A percentile compares a stretch with the other conserved stretches of the same genome.
phyloP scores from a whole-genome alignment of 2,329 filamentous ascomycete genomes.

The Penicillium janthinellum region DNA sequence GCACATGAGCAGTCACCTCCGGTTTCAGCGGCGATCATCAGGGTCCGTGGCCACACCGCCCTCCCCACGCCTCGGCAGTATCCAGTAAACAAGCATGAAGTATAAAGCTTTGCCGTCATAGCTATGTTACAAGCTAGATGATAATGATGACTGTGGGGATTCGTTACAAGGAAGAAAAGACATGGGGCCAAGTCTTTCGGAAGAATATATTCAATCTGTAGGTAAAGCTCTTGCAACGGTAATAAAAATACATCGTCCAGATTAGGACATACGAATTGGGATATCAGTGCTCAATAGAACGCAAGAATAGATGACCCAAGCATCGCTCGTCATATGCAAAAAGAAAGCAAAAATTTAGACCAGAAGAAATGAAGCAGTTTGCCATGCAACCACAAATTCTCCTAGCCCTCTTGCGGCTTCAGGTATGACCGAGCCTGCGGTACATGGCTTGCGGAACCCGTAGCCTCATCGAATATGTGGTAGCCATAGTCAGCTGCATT shows the following conservation, averaged over 20 bases:
- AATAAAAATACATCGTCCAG: background rate
- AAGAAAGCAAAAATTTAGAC: background rate
- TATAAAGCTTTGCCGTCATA: background rate
- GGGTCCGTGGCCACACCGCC: slow-evolving; percentile 11
- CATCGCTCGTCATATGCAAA: background rate
- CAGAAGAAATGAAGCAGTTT: background rate
- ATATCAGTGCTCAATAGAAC: background rate
- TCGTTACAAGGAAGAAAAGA: background rate
- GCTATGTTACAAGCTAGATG: background rate
- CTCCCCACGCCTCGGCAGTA: slow-evolving; percentile 1
- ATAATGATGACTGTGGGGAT: background rate
- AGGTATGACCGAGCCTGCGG: slow-evolving; percentile 25
- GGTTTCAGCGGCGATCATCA: slow-evolving; percentile 11
- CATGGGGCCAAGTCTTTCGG: background rate
- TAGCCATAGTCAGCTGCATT: slow-evolving; percentile 39
- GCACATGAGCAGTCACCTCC: slow-evolving; percentile 10
- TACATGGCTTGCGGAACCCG: slow-evolving; percentile 32
- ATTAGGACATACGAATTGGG: background rate
- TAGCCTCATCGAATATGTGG: slow-evolving; percentile 33
- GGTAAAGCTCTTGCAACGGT: background rate
- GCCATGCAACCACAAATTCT: background rate
- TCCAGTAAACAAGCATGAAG: background rate
- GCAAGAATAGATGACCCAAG: background rate
- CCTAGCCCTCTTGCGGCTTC: slow-evolving; percentile 9
- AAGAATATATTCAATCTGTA: background rate